Evolutionary conservation across 805 yeast genomes (phyloP).

Genomic region (Barnettozyma vustinii): DNA sequence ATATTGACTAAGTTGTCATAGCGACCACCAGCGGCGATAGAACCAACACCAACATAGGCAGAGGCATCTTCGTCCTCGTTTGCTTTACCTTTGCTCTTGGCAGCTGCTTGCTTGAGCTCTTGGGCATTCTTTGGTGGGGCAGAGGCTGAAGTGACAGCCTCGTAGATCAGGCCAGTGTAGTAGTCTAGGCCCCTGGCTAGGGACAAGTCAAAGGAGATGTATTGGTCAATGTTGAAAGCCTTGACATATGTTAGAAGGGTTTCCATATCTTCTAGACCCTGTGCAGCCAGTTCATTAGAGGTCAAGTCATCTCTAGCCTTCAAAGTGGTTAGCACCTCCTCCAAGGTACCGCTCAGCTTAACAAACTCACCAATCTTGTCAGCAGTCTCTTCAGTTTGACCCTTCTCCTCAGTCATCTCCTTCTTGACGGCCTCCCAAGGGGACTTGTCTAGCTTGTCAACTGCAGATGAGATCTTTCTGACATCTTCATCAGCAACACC

Average conservation of each 20-base stretch:
- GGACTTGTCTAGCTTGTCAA: constrained; percentile 89
- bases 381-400: constrained; percentile 87
- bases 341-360: constrained; percentile 71
- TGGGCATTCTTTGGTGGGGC: constrained; percentile 89
- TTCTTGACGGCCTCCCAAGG: constrained; percentile 94
- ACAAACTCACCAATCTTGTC: constrained; percentile 91
- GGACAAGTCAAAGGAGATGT: constrained; percentile 83
- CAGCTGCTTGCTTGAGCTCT: constrained; percentile 45
- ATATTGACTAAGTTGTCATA: constrained; percentile 95
- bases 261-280: constrained; percentile 79
- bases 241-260: constrained; percentile 70
- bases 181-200: constrained; percentile 97
- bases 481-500: constrained; percentile 95
- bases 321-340: constrained; percentile 53
- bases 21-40: constrained; percentile 98
- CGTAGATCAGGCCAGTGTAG: constrained; percentile 95
- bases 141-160: constrained; percentile 90
- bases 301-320: constrained; percentile 51
- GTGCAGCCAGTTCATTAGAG: constrained; percentile 65
- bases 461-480: constrained; percentile 89
- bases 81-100: constrained; percentile 21
- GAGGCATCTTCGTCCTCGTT: constrained; percentile 84
- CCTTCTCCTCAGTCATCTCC: constrained; percentile 90
- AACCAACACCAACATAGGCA: constrained; percentile 96
- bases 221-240: constrained; percentile 68